Percentiles rank a stretch among this genome's conserved stretches.
phyloP scores from a whole-genome alignment of 75 land plant species.

The Picea sitchensis region DNA sequence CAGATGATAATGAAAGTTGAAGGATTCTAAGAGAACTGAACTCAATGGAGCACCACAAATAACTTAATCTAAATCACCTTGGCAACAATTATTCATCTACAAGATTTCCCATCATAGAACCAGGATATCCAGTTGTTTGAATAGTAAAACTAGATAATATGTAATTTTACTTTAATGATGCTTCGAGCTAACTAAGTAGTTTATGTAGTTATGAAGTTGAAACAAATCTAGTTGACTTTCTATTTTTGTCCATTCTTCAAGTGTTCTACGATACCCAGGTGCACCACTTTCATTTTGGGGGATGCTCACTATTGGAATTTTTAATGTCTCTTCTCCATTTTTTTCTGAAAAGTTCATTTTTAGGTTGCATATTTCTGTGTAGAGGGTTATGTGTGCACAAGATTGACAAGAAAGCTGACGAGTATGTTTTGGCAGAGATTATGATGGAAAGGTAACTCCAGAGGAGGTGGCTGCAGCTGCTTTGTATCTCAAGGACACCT shows the following conservation, averaged over 20 bases:
- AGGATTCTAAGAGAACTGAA: no score
- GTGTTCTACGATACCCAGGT: background rate
- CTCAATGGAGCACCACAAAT: no score
- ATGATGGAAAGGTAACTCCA: constrained; percentile 95
- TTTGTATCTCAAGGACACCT: constrained; percentile 80
- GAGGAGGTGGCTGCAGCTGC: constrained; percentile 96
- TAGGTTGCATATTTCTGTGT: background rate
- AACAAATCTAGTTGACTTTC: background rate
- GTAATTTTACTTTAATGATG: no score
- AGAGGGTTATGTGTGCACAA: background rate
- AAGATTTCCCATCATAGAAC: no score
- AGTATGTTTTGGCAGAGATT: constrained; percentile 48
- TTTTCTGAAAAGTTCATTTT: background rate
- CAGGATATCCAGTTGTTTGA: no score
- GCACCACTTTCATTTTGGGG: background rate
- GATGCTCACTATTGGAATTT: background rate
- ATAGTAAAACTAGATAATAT: no score
- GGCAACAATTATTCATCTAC: no score
- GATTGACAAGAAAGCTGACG: background rate
- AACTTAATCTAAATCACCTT: no score
- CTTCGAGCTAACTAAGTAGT: background rate
- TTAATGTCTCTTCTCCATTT: background rate
- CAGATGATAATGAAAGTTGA: no score
- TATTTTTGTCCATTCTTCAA: background rate
- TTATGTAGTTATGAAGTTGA: background rate